phyloP scores from a whole-genome alignment of 2,329 filamentous ascomycete species.

The Arthrocladium fulminans region DNA sequence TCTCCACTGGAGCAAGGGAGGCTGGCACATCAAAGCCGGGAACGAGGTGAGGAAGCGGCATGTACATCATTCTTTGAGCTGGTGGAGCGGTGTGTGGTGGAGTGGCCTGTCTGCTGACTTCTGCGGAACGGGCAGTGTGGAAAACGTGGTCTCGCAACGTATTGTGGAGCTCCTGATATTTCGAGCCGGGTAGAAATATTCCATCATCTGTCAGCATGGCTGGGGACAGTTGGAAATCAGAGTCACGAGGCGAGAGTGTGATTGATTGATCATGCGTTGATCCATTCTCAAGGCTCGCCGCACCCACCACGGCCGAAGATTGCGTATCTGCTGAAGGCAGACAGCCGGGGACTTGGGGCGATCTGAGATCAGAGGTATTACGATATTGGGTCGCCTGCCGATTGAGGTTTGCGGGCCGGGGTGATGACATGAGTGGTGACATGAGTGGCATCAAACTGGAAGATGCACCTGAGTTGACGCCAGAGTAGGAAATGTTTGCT shows the following conservation, averaged over 20 bases:
- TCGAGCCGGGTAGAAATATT: conserved; percentile 41
- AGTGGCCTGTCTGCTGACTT: conserved; percentile 27
- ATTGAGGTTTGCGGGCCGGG: too few relatives aligned
- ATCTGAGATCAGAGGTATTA: too few relatives aligned
- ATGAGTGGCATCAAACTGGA: too few relatives aligned
- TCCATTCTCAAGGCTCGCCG: background rate
- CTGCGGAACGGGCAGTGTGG: conserved; percentile 36
- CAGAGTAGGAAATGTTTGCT: too few relatives aligned
- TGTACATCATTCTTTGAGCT: conserved; percentile 3
- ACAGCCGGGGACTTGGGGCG: too few relatives aligned
- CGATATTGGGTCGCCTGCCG: too few relatives aligned
- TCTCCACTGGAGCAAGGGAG: too few relatives aligned
- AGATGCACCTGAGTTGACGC: too few relatives aligned
- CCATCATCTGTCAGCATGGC: conserved; percentile 34
- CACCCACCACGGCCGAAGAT: too few relatives aligned
- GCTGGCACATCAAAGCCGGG: conserved; percentile 8
- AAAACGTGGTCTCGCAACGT: conserved; percentile 39
- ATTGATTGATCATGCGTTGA: conserved; percentile 8
- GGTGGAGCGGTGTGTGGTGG: conserved; percentile 16
- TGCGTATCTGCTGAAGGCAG: too few relatives aligned
- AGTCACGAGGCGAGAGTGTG: conserved; percentile 27
- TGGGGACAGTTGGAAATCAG: conserved; percentile 17
- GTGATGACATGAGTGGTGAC: too few relatives aligned
- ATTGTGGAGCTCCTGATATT: conserved; percentile 40
- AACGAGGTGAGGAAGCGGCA: conserved; percentile 4